Evolutionary conservation across 73 alveolate species (phyloP).

Genomic region (Blepharisma japonicum): DNA sequence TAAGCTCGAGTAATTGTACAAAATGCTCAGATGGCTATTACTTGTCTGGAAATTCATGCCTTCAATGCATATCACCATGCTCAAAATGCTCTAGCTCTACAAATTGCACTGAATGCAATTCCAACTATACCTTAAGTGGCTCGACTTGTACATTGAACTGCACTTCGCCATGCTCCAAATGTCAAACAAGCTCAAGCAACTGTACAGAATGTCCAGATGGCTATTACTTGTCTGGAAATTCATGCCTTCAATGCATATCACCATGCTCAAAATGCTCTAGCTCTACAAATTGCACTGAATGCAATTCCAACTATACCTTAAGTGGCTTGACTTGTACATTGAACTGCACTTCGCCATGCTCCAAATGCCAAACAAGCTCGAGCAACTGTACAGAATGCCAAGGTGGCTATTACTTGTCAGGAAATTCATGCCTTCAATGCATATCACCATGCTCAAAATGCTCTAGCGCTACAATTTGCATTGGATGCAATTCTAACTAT

Average conservation of each 20-base stretch:
- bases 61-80: background rate
- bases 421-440: no score
- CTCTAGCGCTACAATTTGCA: background rate
- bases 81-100: background rate
- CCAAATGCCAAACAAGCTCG: background rate
- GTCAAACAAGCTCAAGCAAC: background rate
- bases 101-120: background rate
- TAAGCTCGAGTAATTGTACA: background rate
- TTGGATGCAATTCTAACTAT: no score
- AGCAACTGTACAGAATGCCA: background rate
- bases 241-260: background rate
- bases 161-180: background rate
- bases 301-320: background rate
- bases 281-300: background rate
- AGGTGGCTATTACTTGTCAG: background rate
- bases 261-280: background rate
- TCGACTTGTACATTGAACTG: background rate
- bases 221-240: background rate
- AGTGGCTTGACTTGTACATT: background rate
- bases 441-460: constrained; percentile 22
- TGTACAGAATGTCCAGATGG: background rate
- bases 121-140: background rate
- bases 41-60: background rate
- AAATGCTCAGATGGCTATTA: background rate
- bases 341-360: background rate